Evolutionary conservation across 805 yeast species (phyloP).

Genomic region (Candida ovalis): DNA sequence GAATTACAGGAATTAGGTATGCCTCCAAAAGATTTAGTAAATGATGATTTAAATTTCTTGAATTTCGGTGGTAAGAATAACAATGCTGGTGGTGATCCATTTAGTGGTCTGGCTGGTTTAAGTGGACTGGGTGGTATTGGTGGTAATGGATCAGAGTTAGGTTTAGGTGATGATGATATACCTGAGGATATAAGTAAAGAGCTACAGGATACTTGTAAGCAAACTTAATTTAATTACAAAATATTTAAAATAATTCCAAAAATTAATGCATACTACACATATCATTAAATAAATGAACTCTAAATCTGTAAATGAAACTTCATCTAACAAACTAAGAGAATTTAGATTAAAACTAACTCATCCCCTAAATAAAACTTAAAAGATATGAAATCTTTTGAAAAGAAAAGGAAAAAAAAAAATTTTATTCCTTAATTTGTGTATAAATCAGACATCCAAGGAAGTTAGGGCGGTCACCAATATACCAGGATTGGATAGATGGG

Average conservation of each 20-base stretch:
- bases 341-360: neutral
- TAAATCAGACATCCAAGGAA: conserved; percentile 91
- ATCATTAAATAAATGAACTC: neutral
- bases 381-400: neutral
- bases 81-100: neutral
- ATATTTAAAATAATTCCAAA: neutral
- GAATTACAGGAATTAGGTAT: conserved; percentile 71
- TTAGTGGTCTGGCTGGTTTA: neutral
- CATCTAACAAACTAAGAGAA: neutral
- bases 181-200: conserved; percentile 51
- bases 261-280: neutral
- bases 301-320: conserved; percentile 1
- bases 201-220: conserved; percentile 56
- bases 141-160: conserved; percentile 28
- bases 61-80: conserved; percentile 21
- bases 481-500: conserved; percentile 59
- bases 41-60: conserved; percentile 38
- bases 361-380: too few species aligned
- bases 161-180: conserved; percentile 48
- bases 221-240: conserved; percentile 14
- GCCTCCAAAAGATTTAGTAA: conserved; percentile 71
- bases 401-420: neutral
- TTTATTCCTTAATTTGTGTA: neutral
- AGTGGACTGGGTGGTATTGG: neutral
- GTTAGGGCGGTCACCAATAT: conserved; percentile 82